Base-by-base conservation (phyloP, 495 filamentous ascomycete genomes). In the Clohesyomyces aquaticus region DNA sequence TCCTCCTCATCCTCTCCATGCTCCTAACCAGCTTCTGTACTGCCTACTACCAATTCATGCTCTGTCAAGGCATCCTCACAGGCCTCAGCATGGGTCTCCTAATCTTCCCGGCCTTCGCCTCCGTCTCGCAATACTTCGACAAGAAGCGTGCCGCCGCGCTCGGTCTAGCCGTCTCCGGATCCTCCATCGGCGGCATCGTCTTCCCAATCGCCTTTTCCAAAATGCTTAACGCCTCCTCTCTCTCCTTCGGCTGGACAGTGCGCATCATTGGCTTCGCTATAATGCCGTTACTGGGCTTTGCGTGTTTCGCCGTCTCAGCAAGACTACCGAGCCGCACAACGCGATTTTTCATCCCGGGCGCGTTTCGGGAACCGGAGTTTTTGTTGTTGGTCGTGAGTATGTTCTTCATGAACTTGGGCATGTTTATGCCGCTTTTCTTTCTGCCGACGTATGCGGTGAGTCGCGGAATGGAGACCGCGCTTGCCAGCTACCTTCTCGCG, bases 231-330 rank as follows among this genome's bases (percentile, higher is more conserved):
- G 19, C 47, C 14, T 45, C 68, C 16, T 43, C 55, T 12, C 27
- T 88, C 1, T 78, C 81, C 1, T 89, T 87, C 52, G 83, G 76
- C 14, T 88, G 86, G 87, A 74, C 83, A 0, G 78, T 87, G 2
- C 76, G 86, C 4, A 77, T 87, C 21, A 71, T 82, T 14, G 86
- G 78, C 1, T 87, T 89, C 68, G 68, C 87, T 27, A 76, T 81
- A 18, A 50, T 83, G 1, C 77, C 79, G n/a, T 32, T 84, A 49
- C 56, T 85, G 9, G 42, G 54, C 0, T 65, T 65, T 48, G 27
- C 55, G 4, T 65, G 62, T 45, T 72, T 85, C n/a, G 69, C 79
- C 12, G 72, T 72, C 43, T 19, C 43, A 10, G 0, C 55, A 22
- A 27, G 62, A 11, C 23, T 65, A 25, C 62, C 62, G 2, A 47